Base-by-base conservation (phyloP, 108 stramenopile genomes). In the Nitzschia palea region DNA sequence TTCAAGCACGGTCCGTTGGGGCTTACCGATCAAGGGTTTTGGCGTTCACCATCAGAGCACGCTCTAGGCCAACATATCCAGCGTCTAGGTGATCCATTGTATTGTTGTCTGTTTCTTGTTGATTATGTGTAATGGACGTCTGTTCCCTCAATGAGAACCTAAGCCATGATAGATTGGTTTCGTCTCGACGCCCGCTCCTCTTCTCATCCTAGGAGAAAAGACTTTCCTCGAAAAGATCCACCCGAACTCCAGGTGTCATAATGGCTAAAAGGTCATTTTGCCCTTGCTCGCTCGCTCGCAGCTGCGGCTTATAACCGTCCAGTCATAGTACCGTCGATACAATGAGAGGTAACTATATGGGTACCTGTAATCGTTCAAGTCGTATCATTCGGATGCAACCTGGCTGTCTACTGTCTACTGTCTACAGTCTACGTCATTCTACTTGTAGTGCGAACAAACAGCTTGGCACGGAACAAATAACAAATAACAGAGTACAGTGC, bases 21-120 rank as follows among this genome's bases (percentile, higher is more conserved):
- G 20, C 74, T 75, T 63, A 75, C 74, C 74, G 66, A 54, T 67
- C 66, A 37, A 67, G 53, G 31, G 74, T 75, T 67, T 75, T 75
- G 67, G 67, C 44, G 40, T 67, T 61, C 20, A 75, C 74, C 74
- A 75, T 75, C 43, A 75, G 62, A 28, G 74, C 54, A 31, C 74
- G 65, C 56, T 75, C 74, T 25, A 75, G 53, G 32, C 74, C 74
- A 14, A 75, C 67, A 53, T 27, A 68, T 62, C 61, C 60, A 48
- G 72, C 14, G 12, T 75, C 67, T 3, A 50, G 30, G 32, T 68
- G 74, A 68, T 75, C 67, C 74, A 75, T 75, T 64, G 54, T 72
- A 52, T 30, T 44, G 22, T 34, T 67, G 15, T 67, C 40, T 10
- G 15, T 78, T 85, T 44, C 29, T 6, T 4, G 25, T 30, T 26